Base-by-base conservation (phyloP, 306 rosid genomes). In the Cucurbita argyrosperma region DNA sequence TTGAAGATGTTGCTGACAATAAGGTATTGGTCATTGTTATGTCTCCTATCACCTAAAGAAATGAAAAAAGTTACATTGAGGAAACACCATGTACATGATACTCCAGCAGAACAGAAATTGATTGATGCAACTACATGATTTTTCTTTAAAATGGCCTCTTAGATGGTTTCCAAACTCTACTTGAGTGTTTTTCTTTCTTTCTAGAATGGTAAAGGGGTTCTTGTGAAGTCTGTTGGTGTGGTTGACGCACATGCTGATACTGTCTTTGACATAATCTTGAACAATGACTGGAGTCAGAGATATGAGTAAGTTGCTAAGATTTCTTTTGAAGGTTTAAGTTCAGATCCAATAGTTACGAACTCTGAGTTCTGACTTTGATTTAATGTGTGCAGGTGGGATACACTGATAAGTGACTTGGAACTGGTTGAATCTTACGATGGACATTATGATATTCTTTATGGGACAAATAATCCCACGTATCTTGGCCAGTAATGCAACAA, bases 331-430 rank as follows among this genome's bases (percentile, higher is more conserved):
- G 42, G 8, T 42, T 56, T 50, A 51, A 67, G 43, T 11, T 43
- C 40, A 53, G 56, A 49, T 46, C 12, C 42, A 61, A 26, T 72
- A 67, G 40, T 56, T 55, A 18, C 10, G 5, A 53, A 40, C 57
- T 71, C 50, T 30, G 53, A 3, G 77, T 30, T 72, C 77, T 82
- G 61, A 30, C 66, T 79, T 57, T 39, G 56, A 55, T 46, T 26
- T 58, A 69, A 59, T 52, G 38, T 78, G 78, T 79, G 55, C 87
- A 94, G 98, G 88, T 94, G 98, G 98, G 98, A 94, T 89, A 86
- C 87, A 91, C 88, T 94, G 80, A 90, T 92, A 77, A 90, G 94
- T 79, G 97, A 94, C 86, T 83, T 90, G 79, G 95, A 90, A 84
- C 71, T 86, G 75, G 61, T 94, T 69, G 92, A 94, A 72, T 79